Evolutionary conservation across 352 stramenopile genomes (phyloP).

Genomic region (Saprolegnia parasitica): DNA sequence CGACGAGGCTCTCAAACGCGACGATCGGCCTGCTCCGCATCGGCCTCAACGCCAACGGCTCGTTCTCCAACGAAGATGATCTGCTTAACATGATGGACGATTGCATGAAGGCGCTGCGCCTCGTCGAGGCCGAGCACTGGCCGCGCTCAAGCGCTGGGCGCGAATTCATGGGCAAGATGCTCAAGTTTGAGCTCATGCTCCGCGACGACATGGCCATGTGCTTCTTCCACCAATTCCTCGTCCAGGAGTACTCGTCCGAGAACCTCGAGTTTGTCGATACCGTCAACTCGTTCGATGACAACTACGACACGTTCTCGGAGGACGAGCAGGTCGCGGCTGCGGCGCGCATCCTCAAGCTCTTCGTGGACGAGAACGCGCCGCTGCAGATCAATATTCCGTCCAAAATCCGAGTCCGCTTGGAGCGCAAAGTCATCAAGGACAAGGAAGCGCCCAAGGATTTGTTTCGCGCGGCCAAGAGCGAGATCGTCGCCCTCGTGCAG

Average conservation of each 20-base stretch:
- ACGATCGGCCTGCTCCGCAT: slow-evolving; percentile 2
- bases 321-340: background rate
- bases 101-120: background rate
- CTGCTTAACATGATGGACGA: slow-evolving; percentile 8
- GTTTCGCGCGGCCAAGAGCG: slow-evolving; percentile 14
- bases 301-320: background rate
- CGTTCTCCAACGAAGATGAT: background rate
- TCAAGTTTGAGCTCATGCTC: slow-evolving; percentile 5
- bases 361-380: slow-evolving; percentile 24
- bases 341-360: slow-evolving; percentile 6
- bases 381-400: slow-evolving; percentile 25
- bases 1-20: slow-evolving; percentile 3
- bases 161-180: slow-evolving; percentile 13
- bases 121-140: slow-evolving; percentile 2
- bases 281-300: background rate
- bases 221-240: slow-evolving; percentile 24
- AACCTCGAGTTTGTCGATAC: slow-evolving; percentile 25
- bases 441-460: slow-evolving; percentile 18
- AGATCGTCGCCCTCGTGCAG: slow-evolving; percentile 2
- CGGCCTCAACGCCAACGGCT: background rate
- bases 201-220: slow-evolving; percentile 20
- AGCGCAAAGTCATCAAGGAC: slow-evolving; percentile 22
- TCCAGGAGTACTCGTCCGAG: slow-evolving; percentile 27
- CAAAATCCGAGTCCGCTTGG: slow-evolving; percentile 22
- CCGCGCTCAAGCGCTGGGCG: background rate